Conservation (phyloP, 805 yeast species). For the Candida nitratophila region DNA sequence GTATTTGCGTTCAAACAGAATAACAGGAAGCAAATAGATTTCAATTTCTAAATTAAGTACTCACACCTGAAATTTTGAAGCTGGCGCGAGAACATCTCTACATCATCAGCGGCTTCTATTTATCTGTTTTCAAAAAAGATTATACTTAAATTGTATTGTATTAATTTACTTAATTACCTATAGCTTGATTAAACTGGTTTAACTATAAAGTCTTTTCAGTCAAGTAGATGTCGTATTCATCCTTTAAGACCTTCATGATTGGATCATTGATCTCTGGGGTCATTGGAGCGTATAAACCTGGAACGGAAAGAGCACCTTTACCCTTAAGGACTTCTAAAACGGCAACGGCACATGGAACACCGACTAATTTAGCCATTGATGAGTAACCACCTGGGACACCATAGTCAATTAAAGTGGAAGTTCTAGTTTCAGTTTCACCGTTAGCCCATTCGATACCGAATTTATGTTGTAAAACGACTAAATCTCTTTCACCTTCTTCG, state of each 20-base stretch:
- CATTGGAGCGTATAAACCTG: conserved; percentile 92
- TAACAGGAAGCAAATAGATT: too few species aligned
- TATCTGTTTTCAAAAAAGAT: too few species aligned
- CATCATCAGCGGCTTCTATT: not conserved
- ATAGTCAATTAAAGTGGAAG: conserved; percentile 90
- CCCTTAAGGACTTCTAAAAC: conserved; percentile 60
- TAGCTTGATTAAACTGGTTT: not conserved
- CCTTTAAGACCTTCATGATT: conserved; percentile 85
- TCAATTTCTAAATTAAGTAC: too few species aligned
- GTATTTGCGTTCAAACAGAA: too few species aligned
- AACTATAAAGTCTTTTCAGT: conserved; percentile 69
- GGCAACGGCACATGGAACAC: conserved; percentile 98
- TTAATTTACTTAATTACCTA: not conserved
- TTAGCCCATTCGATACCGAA: conserved; percentile 96
- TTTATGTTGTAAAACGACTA: conserved; percentile 94
- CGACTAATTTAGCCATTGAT: conserved; percentile 97
- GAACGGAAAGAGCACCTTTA: conserved; percentile 65
- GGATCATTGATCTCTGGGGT: conserved; percentile 86
- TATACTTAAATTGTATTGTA: too few species aligned
- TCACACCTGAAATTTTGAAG: too few species aligned
- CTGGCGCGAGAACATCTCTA: too few species aligned
- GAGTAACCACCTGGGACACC: conserved; percentile 92
- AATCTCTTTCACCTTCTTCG: conserved; percentile 91
- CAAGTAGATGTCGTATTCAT: conserved; percentile 79
- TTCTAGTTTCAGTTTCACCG: conserved; percentile 84